A percentile compares a stretch with the other conserved stretches of the same genome.
These are phyloP conservation scores for Solanum appendiculatum DNA, from an alignment of 257 asterid species.

Conservation along the genomic window DNA sequence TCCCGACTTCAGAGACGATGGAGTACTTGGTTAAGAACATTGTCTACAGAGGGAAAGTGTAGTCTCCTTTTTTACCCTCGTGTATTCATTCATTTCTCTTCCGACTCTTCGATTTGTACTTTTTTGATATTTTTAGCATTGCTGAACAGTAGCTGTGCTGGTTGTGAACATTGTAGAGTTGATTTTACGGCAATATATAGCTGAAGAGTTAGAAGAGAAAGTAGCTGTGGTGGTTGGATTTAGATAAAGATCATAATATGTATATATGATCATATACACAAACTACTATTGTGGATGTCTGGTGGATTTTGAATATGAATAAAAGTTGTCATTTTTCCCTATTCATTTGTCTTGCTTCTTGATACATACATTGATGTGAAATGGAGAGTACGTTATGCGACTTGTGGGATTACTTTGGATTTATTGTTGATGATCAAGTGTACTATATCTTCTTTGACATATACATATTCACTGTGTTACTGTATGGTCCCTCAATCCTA, in stretches of 20 bases:
- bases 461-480: neutral
- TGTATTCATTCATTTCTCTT: constrained; percentile 1
- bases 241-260: no score
- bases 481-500: neutral
- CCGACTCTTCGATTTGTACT: neutral
- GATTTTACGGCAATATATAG: constrained; percentile 12
- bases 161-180: constrained; percentile 9
- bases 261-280: no score
- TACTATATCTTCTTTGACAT: neutral
- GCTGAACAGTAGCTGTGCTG: no score
- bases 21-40: constrained; percentile 32
- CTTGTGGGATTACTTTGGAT: neutral
- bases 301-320: constrained; percentile 1
- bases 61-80: no score
- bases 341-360: constrained; percentile 6
- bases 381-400: no score
- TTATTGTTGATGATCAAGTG: neutral
- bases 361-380: constrained; percentile 5
- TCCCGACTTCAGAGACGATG: constrained; percentile 43
- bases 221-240: no score
- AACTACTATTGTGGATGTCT: no score
- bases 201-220: neutral
- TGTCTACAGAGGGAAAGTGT: neutral
- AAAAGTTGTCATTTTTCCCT: neutral
- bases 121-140: no score